Percentiles rank a stretch among this genome's conserved stretches.
These are phyloP conservation scores for Penicillium argentinense DNA, from an alignment of 495 filamentous ascomycete species.

Conservation along the genomic window DNA sequence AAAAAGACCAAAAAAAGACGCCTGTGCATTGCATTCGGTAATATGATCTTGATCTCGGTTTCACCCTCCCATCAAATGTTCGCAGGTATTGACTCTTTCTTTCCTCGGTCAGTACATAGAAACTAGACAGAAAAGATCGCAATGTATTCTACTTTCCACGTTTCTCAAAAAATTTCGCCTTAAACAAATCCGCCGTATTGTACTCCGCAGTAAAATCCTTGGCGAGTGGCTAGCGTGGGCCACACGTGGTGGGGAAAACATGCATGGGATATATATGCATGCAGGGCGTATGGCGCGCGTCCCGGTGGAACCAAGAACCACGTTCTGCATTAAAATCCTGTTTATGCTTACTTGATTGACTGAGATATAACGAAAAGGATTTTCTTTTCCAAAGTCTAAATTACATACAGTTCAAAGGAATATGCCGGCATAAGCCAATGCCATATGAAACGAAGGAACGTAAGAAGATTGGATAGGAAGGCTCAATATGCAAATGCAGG, in stretches of 20 bases:
- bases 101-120: conserved; percentile 10
- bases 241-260: no score
- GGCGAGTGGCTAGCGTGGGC: no score
- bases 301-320: no score
- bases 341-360: no score
- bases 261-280: no score
- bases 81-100: conserved; percentile 7
- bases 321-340: no score
- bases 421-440: conserved; percentile 1
- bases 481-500: conserved; percentile 20
- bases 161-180: background rate
- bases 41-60: conserved; percentile 6
- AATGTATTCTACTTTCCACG: conserved; percentile 13
- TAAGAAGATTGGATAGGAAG: background rate
- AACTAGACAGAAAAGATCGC: conserved; percentile 14
- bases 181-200: no score
- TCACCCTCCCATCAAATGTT: conserved; percentile 6
- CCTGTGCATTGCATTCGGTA: conserved; percentile 4
- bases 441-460: conserved; percentile 1
- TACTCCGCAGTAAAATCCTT: no score
- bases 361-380: no score
- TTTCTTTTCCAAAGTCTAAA: conserved; percentile 7
- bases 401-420: conserved; percentile 8
- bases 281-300: no score
- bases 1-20: conserved; percentile 10